These are phyloP conservation scores for Hanseniaspora sp. DNA, from an alignment of 1,139 yeast genomes.

Conservation along the genomic window DNA sequence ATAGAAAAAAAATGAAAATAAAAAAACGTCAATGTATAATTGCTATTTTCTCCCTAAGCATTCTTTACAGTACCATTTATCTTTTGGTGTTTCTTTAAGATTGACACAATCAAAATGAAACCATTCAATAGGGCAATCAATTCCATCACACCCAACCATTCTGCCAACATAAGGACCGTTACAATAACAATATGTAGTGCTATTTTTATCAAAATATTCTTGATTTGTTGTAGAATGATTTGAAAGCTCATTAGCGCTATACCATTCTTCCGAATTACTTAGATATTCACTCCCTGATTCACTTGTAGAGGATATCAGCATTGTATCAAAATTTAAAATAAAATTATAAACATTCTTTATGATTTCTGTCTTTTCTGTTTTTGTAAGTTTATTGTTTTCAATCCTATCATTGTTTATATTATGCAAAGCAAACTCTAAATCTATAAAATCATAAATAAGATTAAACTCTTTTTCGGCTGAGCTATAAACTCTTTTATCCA, in stretches of 20 bases:
- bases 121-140: constrained; percentile 76
- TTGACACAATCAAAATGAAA: constrained; percentile 76
- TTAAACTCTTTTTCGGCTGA: neutral
- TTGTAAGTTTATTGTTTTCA: neutral
- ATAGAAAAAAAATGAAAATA: no score
- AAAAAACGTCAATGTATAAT: no score
- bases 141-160: constrained; percentile 86
- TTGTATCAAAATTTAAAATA: neutral
- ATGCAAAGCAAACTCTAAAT: neutral
- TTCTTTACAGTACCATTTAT: constrained; percentile 61
- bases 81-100: constrained; percentile 56
- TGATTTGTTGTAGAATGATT: neutral
- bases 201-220: constrained; percentile 19
- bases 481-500: neutral
- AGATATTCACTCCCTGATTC: neutral
- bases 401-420: neutral
- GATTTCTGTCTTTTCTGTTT: neutral
- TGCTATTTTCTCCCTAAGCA: neutral
- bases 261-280: neutral
- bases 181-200: constrained; percentile 58
- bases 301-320: neutral
- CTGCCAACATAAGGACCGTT: constrained; percentile 79
- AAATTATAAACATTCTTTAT: neutral
- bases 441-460: neutral
- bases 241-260: neutral